phyloP scores from a whole-genome alignment of 1,284 basidiomycete species.

The Inonotus obliquus region DNA sequence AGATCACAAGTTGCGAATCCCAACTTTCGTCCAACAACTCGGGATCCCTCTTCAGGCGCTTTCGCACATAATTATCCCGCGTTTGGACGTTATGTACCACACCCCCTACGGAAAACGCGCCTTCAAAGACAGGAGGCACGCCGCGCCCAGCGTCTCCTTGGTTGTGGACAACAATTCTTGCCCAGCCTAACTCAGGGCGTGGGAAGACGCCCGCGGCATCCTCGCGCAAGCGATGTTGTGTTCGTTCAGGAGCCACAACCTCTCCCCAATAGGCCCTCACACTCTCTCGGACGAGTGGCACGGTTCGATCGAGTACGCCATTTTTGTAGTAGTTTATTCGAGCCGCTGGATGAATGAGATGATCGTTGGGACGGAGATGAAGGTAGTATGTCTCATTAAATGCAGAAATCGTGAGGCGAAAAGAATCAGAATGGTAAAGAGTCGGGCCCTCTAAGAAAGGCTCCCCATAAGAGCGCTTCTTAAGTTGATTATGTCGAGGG shows the following conservation, averaged over 20 bases:
- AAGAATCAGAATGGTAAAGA: constrained; percentile 58
- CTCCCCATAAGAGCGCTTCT: constrained; percentile 31
- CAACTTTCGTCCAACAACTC: constrained; percentile 27
- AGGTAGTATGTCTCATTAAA: constrained; percentile 61
- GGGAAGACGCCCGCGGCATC: constrained; percentile 50
- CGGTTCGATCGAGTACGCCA: constrained; percentile 45
- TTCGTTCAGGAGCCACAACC: constrained; percentile 50
- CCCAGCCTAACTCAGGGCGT: constrained; percentile 57
- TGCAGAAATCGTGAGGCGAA: constrained; percentile 59
- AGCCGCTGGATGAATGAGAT: constrained; percentile 74
- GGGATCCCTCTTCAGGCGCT: constrained; percentile 58
- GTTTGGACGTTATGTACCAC: constrained; percentile 73
- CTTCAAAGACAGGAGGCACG: constrained; percentile 62
- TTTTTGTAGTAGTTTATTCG: constrained; percentile 56
- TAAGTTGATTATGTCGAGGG: constrained; percentile 40
- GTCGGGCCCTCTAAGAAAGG: constrained; percentile 31
- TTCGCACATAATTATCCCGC: constrained; percentile 64
- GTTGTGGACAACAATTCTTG: constrained; percentile 65
- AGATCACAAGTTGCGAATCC: constrained; percentile 61
- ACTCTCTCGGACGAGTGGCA: constrained; percentile 49
- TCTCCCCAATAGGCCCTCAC: constrained; percentile 67
- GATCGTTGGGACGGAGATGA: constrained; percentile 68
- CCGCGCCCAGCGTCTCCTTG: constrained; percentile 49
- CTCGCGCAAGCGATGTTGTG: constrained; percentile 51
- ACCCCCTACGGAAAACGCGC: constrained; percentile 68